Percentiles rank a stretch among this genome's conserved stretches.
These are phyloP conservation scores for Lomentospora prolificans DNA, from an alignment of 2,329 filamentous ascomycete genomes.

Conservation along the genomic window DNA sequence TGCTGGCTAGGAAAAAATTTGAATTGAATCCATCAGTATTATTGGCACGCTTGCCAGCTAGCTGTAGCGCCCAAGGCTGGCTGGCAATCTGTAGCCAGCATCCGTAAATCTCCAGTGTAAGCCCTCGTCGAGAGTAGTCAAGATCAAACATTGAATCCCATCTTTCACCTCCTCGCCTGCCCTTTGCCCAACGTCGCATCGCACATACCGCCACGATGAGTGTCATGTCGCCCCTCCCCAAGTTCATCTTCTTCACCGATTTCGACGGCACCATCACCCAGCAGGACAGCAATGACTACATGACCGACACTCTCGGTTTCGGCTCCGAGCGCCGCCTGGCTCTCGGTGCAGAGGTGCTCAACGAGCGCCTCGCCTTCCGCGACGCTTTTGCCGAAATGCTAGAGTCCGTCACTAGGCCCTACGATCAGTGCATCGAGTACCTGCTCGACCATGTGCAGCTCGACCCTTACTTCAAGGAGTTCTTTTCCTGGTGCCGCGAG, in stretches of 20 bases:
- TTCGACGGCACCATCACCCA: constrained; percentile 93
- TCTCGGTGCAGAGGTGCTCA: constrained; percentile 69
- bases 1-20: too few species aligned
- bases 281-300: constrained; percentile 54
- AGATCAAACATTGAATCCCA: too few species aligned
- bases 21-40: too few species aligned
- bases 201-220: too few species aligned
- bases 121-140: too few species aligned
- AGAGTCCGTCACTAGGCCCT: constrained; percentile 72
- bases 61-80: too few species aligned
- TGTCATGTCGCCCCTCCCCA: constrained; percentile 49
- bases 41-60: too few species aligned
- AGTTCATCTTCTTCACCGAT: constrained; percentile 97
- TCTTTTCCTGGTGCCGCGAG: constrained; percentile 70
- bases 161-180: too few species aligned
- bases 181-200: too few species aligned
- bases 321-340: constrained; percentile 60
- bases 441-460: constrained; percentile 76
- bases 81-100: too few species aligned
- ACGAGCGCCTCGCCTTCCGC: constrained; percentile 62
- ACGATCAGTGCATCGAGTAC: constrained; percentile 68
- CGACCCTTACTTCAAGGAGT: constrained; percentile 79
- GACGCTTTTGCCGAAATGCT: constrained; percentile 89
- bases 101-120: too few species aligned
- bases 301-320: constrained; percentile 89